phyloP scores from a whole-genome alignment of 768 basidiomycete species.

The Tricholoma hemisulphureum region DNA sequence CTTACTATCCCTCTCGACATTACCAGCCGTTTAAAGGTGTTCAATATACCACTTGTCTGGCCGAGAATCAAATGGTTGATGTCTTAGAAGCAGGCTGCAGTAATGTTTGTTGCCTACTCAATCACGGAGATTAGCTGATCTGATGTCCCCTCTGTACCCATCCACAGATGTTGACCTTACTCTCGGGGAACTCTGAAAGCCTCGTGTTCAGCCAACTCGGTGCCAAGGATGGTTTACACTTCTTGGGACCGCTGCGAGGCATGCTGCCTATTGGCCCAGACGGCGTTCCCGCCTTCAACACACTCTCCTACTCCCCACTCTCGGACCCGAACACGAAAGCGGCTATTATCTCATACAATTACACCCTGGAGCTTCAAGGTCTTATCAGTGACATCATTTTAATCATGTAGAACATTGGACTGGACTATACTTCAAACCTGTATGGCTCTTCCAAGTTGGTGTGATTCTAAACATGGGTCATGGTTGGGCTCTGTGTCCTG shows the following conservation, averaged over 20 bases:
- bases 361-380: conserved; percentile 24
- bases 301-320: neutral
- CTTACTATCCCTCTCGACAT: neutral
- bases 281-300: conserved; percentile 1
- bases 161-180: neutral
- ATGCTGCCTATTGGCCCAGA: conserved; percentile 24
- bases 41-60: conserved; percentile 18
- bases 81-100: conserved; percentile 21
- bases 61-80: conserved; percentile 22
- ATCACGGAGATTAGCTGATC: neutral
- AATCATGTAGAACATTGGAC: too few species aligned
- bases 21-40: neutral
- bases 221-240: conserved; percentile 15
- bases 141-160: too few species aligned
- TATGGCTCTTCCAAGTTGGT: too few species aligned
- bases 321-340: neutral
- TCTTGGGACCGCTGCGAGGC: conserved; percentile 23
- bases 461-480: too few species aligned
- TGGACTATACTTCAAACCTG: too few species aligned
- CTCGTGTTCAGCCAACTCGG: conserved; percentile 18
- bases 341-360: conserved; percentile 15
- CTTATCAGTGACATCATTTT: conserved; percentile 16
- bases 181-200: conserved; percentile 3
- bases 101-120: conserved; percentile 13
- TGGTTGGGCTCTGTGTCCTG: too few species aligned